Evolutionary conservation across 2,329 filamentous ascomycete genomes (phyloP).

Genomic region (Venturiaceae sp.): DNA sequence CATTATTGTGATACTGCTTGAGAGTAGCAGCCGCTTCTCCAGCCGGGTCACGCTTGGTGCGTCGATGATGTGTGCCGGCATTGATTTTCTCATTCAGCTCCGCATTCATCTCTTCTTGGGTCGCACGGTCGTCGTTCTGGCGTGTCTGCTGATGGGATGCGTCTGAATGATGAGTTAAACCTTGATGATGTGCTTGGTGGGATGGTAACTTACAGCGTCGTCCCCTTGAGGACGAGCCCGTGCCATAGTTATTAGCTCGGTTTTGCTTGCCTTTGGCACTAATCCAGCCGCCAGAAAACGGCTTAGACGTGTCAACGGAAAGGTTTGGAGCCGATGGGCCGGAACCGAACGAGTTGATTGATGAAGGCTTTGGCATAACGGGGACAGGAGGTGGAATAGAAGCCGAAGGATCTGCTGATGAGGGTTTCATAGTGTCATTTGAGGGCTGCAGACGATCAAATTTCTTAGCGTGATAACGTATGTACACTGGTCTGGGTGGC

Average conservation of each 20-base stretch:
- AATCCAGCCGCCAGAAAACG: background rate
- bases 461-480: background rate
- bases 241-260: background rate
- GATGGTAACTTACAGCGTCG: background rate
- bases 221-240: no score
- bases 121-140: background rate
- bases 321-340: no score
- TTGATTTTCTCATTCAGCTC: background rate
- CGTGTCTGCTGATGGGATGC: background rate
- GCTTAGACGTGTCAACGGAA: no score
- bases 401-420: background rate
- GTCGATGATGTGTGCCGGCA: background rate
- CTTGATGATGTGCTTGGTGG: background rate
- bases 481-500: background rate
- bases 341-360: background rate
- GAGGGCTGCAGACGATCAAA: background rate
- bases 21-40: background rate
- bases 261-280: background rate
- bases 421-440: no score
- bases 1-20: conserved; percentile 1
- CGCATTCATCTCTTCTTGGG: background rate
- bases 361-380: background rate
- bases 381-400: background rate
- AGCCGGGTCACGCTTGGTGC: background rate
- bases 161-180: background rate